phyloP scores from a whole-genome alignment of 257 asterid species.

The Cynanchum wilfordii region DNA sequence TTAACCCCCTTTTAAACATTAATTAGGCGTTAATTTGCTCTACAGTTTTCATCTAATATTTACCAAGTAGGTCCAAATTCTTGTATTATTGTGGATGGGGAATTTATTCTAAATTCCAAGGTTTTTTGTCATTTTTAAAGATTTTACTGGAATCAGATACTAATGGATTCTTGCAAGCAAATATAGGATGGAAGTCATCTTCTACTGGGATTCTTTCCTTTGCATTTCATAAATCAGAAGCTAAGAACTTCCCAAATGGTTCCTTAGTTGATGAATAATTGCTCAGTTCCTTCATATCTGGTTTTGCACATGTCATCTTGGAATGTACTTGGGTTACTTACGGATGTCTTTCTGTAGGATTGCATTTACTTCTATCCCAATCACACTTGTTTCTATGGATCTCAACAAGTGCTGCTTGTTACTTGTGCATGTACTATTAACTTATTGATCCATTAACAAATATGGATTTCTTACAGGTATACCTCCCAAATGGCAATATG shows the following conservation, averaged over 20 bases:
- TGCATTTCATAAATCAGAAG: not conserved
- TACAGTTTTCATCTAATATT: not conserved
- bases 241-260: not conserved
- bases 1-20: not conserved
- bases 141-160: not conserved
- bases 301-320: not conserved
- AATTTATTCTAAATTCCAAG: not conserved
- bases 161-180: not conserved
- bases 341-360: not conserved
- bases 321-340: not conserved
- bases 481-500: slow-evolving; percentile 13
- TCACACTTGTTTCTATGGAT: not conserved
- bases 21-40: not conserved
- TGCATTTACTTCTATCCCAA: not conserved
- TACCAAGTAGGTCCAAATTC: not conserved
- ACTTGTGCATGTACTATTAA: not conserved
- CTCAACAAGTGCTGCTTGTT: not conserved
- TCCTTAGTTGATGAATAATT: not conserved
- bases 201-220: not conserved
- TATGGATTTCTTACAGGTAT: slow-evolving; percentile 29
- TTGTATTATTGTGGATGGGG: not conserved
- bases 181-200: not conserved
- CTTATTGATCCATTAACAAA: not conserved
- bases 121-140: not conserved
- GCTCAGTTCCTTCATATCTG: not conserved